phyloP scores from a whole-genome alignment of 116 monocot species.

The Phalaenopsis hybrid region DNA sequence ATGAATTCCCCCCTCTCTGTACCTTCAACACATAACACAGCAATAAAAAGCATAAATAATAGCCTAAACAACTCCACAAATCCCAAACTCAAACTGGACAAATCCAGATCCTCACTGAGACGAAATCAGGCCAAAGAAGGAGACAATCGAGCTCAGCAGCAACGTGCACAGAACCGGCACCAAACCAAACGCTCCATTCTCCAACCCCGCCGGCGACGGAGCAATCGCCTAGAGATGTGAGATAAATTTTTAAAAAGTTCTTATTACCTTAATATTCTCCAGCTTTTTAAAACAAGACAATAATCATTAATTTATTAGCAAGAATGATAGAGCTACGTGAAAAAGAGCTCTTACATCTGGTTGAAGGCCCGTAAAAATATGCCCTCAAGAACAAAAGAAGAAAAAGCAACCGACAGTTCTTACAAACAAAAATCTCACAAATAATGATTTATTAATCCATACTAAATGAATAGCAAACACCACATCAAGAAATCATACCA shows the following conservation, averaged over 20 bases:
- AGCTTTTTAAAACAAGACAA: too few species aligned
- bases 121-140: background rate
- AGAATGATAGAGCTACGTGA: too few species aligned
- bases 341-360: too few species aligned
- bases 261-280: too few species aligned
- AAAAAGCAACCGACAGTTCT: background rate
- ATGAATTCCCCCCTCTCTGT: background rate
- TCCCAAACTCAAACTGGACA: background rate
- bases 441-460: background rate
- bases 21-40: background rate
- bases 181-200: background rate
- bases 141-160: background rate
- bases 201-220: background rate
- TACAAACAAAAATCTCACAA: background rate
- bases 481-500: background rate
- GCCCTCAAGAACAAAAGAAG: background rate
- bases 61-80: background rate
- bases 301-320: too few species aligned
- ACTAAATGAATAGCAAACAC: background rate
- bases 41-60: background rate
- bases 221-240: conserved; percentile 4
- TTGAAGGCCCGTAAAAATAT: background rate
- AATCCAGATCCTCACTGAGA: background rate
- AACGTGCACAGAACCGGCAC: background rate
- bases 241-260: too few species aligned